Conservation (phyloP, 768 basidiomycete species). For the Pleurotus tuoliensis region DNA sequence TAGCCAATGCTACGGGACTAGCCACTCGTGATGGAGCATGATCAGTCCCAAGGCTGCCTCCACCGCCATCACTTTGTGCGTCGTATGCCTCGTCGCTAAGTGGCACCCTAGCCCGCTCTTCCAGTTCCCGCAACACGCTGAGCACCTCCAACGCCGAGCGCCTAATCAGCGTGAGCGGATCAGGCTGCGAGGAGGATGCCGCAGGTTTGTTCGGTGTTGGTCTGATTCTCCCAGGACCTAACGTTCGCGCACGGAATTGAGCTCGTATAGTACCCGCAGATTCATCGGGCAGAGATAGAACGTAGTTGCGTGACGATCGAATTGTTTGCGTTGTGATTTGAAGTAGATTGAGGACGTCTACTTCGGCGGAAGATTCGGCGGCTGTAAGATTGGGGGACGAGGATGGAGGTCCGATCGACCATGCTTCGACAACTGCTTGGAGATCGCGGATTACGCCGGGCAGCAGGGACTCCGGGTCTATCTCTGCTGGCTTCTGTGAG, state of each 20-base stretch:
- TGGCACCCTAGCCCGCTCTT: constrained; percentile 74
- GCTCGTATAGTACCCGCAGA: constrained; percentile 49
- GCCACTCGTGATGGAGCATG: constrained; percentile 31
- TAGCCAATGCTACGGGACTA: constrained; percentile 32
- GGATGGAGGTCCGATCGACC: constrained; percentile 42
- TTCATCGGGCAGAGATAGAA: constrained; percentile 79
- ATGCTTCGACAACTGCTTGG: constrained; percentile 53
- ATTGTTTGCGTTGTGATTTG: constrained; percentile 80
- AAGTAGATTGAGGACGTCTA: constrained; percentile 68
- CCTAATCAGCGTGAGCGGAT: constrained; percentile 69
- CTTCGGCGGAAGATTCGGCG: constrained; percentile 17
- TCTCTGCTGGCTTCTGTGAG: constrained; percentile 61
- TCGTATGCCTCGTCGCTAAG: constrained; percentile 82
- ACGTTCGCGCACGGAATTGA: constrained; percentile 54
- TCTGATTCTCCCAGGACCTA: constrained; percentile 11
- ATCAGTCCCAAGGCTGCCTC: constrained; percentile 9
- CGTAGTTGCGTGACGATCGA: constrained; percentile 79
- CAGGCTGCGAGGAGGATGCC: constrained; percentile 26
- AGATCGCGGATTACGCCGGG: constrained; percentile 79
- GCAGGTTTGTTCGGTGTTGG: constrained; percentile 9
- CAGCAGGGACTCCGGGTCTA: constrained; percentile 73
- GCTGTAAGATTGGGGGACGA: too few relatives aligned
- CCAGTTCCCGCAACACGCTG: constrained; percentile 70
- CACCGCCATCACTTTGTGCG: constrained; percentile 64
- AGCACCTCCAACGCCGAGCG: constrained; percentile 83